Base-by-base conservation (phyloP, 176 grass and related monocot species). In the Phoenix dactylifera region DNA sequence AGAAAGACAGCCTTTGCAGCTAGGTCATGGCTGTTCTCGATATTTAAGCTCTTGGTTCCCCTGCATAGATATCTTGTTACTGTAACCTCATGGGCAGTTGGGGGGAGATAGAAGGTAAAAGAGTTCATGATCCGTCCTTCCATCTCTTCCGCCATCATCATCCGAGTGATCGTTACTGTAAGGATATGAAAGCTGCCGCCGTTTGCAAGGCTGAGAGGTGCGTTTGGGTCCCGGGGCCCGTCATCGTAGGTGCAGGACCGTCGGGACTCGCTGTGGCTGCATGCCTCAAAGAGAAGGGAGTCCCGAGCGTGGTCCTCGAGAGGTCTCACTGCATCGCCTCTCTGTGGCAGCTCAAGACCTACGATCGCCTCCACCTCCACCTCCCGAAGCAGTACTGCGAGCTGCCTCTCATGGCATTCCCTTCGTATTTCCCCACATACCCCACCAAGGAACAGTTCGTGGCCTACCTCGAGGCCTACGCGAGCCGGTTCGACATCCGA, bases 251-350 rank as follows among this genome's bases (percentile, higher is more conserved):
- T 51, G 93, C 93, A 10, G 93, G 93, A 35, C 93, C 93, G 56
- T 98, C 93, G 49, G 93, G 93, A 6, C 88, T 98, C n/a, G 93
- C 93, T 17, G 88, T 83, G 6, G 81, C 88, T n/a, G 93, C 88
- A 26, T 92, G 93, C 61, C 84, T 98, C 54, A 86, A 89, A 74
- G 84, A 80, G 63, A 85, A 81, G 73, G 79, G 79, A 10, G 49
- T 98, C 39, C 20, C 48, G 16, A 92, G 93, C 82, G 69, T 87
- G 51, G 23, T 98, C 70, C 70, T 98, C 12, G 93, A 98, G 76
- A 80, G 93, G 49, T 98, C 79, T 62, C 60, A 73, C 72, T 83
- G 84, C 81, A 82, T 98, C 72, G 93, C 93, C 57, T 82, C 93
- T 0, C 79, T 98, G 12, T 98, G 93, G 93, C 84, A 92, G 59